Base-by-base conservation (phyloP, 768 basidiomycete species). In the Punctularia strigosozonata region DNA sequence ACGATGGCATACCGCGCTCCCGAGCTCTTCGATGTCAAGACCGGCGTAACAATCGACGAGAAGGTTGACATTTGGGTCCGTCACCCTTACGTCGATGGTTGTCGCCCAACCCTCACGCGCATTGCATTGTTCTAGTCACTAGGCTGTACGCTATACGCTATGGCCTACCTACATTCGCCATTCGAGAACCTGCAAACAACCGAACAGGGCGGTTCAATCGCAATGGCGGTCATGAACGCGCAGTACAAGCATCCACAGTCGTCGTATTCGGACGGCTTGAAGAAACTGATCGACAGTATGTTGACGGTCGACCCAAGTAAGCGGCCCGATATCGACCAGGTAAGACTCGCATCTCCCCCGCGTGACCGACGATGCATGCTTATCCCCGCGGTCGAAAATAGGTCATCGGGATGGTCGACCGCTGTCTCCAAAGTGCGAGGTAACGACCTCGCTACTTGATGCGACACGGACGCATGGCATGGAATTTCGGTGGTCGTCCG, bases 1-100 rank as follows among this genome's bases (percentile, higher is more conserved):
- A 90, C 91, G 10, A 98, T 99, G 95, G 87, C 95, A 0, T 99
- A 94, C 51, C 80, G 95, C 15, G 92, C 95, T 2, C 95, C 95
- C 0, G 95, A 99, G 53, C 66, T 99, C 17, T 99, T 97, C 54
- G 95, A 99, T 50, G 92, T 95, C 40, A 94, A 94, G 56, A 97
- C 91, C 4, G 88, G 87, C 18, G 64, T 72, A 28, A 75, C 66
- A 1, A 61, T 98, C 6, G 88, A 95, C 49, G 94, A 97, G 62
- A 92, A 90, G 53, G 91, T 95, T 8, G 91, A 95, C 54, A 90
- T 95, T 23, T 95, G 91, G 91, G 90, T 89, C 62, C 41, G 76
- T 57, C 19, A 15, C 24, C 20, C n/a, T 10, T n/a, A 21, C 18
- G 18, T 20, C 38, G 35, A 21, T 40, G 23, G 15, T 33, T 22